Percentiles rank a stretch among this genome's conserved stretches.
These are phyloP conservation scores for Leucaena leucocephala DNA, from an alignment of 306 rosid genomes.

Conservation along the genomic window DNA sequence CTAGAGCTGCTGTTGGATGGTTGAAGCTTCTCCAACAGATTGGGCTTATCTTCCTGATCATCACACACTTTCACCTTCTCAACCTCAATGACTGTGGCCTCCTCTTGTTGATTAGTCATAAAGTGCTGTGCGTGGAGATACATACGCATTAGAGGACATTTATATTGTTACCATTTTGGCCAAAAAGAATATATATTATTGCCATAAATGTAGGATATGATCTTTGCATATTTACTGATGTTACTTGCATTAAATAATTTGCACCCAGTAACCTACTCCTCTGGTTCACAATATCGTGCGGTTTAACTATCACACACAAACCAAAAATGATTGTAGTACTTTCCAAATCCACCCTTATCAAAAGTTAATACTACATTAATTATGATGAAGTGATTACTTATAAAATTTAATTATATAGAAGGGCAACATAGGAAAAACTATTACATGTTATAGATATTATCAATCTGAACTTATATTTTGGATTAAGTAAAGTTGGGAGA, in stretches of 20 bases:
- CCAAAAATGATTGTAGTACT: neutral
- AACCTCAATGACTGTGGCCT: neutral
- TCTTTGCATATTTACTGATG: neutral
- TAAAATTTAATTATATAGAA: neutral
- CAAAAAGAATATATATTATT: neutral
- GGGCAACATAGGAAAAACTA: neutral
- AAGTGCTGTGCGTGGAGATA: neutral
- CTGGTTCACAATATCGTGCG: neutral
- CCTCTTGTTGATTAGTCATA: neutral
- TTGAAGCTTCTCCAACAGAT: slow-evolving; percentile 51
- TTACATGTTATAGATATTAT: neutral
- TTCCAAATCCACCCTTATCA: neutral
- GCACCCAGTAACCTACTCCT: neutral
- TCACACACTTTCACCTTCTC: neutral
- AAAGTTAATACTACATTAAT: neutral
- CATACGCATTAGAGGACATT: neutral
- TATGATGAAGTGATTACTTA: neutral
- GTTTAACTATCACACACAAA: neutral
- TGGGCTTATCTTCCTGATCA: slow-evolving; percentile 36
- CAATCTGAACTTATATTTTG: neutral
- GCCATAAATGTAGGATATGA: slow-evolving; percentile 9
- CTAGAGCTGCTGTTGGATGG: slow-evolving; percentile 47
- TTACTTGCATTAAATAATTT: neutral
- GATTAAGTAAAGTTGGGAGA: neutral
- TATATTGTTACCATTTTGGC: neutral